Percentiles rank a stretch among this genome's conserved stretches.
phyloP scores from a whole-genome alignment of 1,284 basidiomycete species.

The Boletus austroedulis region DNA sequence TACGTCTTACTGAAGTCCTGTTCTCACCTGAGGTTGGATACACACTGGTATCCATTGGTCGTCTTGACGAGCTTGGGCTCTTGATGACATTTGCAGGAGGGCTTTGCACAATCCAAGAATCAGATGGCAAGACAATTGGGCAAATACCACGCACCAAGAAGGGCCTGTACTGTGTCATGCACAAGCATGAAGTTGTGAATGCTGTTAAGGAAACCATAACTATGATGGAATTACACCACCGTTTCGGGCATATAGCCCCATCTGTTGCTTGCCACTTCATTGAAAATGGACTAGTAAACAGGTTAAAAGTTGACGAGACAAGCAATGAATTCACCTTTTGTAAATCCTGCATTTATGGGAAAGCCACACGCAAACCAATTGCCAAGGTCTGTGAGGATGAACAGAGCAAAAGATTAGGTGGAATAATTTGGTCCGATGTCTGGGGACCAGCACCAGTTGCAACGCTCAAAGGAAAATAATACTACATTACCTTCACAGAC shows the following conservation, averaged over 20 bases:
- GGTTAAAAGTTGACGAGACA: neutral
- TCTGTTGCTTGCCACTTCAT: neutral
- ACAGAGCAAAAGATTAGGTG: neutral
- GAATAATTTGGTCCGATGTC: neutral
- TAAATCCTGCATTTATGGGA: neutral
- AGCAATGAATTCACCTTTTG: neutral
- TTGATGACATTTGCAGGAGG: conserved; percentile 29
- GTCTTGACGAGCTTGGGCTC: conserved; percentile 36
- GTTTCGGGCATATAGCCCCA: conserved; percentile 38
- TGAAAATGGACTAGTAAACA: neutral
- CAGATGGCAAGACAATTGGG: conserved; percentile 21
- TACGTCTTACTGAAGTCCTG: conserved; percentile 38
- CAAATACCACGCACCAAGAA: conserved; percentile 7
- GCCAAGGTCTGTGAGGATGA: neutral
- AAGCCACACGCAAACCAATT: neutral
- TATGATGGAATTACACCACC: conserved; percentile 35
- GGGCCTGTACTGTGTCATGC: neutral
- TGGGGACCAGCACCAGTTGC: neutral
- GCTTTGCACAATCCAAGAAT: conserved; percentile 27
- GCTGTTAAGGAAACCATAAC: conserved; percentile 21
- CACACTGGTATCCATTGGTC: conserved; percentile 38
- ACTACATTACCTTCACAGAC: neutral
- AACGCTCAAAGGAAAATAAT: neutral
- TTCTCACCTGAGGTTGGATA: conserved; percentile 36
- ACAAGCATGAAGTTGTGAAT: neutral